phyloP scores from a whole-genome alignment of 2,329 filamentous ascomycete species.

The Neofusicoccum laricinum region DNA sequence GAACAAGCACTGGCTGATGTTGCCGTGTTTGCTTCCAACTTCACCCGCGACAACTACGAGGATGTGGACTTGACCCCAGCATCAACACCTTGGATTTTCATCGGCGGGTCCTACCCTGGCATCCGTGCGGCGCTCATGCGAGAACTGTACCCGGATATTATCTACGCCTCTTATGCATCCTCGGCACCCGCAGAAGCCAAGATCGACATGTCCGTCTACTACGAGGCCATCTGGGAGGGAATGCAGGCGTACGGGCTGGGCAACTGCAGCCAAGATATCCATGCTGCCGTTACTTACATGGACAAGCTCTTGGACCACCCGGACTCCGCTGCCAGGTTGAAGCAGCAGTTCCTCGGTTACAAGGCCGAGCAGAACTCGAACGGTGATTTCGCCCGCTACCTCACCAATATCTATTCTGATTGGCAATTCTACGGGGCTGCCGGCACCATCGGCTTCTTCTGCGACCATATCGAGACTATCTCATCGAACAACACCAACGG shows the following conservation, averaged over 20 bases:
- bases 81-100: conserved; percentile 36
- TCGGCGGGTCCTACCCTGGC: conserved; percentile 38
- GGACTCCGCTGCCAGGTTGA: conserved; percentile 30
- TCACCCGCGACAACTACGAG: conserved; percentile 32
- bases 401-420: conserved; percentile 38
- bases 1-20: conserved; percentile 43
- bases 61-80: conserved; percentile 33
- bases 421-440: conserved; percentile 47
- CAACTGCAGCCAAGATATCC: conserved; percentile 51
- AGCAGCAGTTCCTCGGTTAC: conserved; percentile 47
- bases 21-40: conserved; percentile 38
- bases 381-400: conserved; percentile 45
- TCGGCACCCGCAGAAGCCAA: conserved; percentile 44
- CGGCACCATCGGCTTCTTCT: conserved; percentile 43
- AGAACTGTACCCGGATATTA: conserved; percentile 36
- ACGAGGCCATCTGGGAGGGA: conserved; percentile 47
- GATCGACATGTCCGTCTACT: conserved; percentile 51
- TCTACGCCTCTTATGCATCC: conserved; percentile 34
- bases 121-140: conserved; percentile 40
- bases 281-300: conserved; percentile 48
- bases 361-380: conserved; percentile 47
- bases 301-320: conserved; percentile 41
- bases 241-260: conserved; percentile 40
- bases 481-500: conserved; percentile 28
- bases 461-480: conserved; percentile 46